Evolutionary conservation across 495 filamentous ascomycete species (phyloP).

Genomic region (Hypoxylon fuscum): DNA sequence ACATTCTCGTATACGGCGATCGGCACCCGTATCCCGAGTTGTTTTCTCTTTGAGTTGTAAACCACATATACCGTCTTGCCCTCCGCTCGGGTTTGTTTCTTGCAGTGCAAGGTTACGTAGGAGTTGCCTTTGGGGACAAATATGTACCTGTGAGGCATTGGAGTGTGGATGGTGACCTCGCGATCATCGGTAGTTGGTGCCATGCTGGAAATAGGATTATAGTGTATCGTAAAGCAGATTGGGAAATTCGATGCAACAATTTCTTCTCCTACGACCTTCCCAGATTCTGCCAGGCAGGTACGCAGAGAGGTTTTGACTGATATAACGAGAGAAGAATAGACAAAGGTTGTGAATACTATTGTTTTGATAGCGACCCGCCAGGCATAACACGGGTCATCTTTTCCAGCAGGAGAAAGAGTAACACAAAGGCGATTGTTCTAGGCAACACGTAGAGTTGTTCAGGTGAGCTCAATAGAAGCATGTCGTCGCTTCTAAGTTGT

Average conservation of each 20-base stretch:
- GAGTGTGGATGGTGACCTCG: slow-evolving; percentile 22
- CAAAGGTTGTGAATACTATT: background rate
- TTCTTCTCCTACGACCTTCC: no score
- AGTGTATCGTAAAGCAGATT: background rate
- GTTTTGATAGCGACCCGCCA: background rate
- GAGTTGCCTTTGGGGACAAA: slow-evolving; percentile 51
- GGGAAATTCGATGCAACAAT: background rate
- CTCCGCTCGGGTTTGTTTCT: slow-evolving; percentile 43
- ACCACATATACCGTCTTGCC: slow-evolving; percentile 48
- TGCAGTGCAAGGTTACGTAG: slow-evolving; percentile 52
- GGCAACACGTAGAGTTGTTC: no score
- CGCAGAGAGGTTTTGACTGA: background rate
- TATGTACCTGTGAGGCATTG: slow-evolving; percentile 46
- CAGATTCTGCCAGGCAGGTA: background rate
- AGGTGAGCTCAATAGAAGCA: no score
- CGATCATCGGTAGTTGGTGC: slow-evolving; percentile 18
- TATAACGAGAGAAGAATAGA: background rate
- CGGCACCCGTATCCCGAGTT: slow-evolving; percentile 51
- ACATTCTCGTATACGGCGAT: slow-evolving; percentile 41
- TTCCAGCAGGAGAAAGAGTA: no score
- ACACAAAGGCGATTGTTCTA: no score
- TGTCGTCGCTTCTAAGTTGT: no score
- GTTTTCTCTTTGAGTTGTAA: slow-evolving; percentile 27
- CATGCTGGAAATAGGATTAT: background rate
- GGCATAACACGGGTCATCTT: no score